A percentile compares a stretch with the other conserved stretches of the same genome.
These are phyloP conservation scores for Lycium barbarum DNA, from an alignment of 257 asterid species.

Conservation along the genomic window DNA sequence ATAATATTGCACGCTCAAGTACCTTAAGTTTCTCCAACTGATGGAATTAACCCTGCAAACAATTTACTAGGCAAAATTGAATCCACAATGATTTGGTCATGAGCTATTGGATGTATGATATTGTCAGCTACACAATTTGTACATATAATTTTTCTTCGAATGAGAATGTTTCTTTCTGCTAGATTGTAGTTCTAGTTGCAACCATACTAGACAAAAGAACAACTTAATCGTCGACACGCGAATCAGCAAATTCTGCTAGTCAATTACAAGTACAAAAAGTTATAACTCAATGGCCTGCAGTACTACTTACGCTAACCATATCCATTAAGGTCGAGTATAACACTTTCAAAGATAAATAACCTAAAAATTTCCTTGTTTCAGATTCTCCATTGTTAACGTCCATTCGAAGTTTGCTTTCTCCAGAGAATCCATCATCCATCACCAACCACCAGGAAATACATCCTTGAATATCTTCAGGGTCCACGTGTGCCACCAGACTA, in stretches of 20 bases:
- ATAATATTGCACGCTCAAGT: not conserved
- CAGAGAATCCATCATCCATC: conserved; percentile 61
- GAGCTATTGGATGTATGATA: conserved; percentile 1
- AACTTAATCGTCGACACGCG: not conserved
- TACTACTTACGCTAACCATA: conserved; percentile 73
- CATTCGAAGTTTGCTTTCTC: conserved; percentile 57
- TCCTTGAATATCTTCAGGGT: conserved; percentile 81
- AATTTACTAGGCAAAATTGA: not conserved
- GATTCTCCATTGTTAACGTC: conserved; percentile 57
- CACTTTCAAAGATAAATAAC: conserved; percentile 73
- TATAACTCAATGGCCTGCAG: conserved; percentile 40
- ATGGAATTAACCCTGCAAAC: not conserved
- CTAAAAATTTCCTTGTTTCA: conserved; percentile 72
- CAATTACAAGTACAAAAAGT: not conserved
- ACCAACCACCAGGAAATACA: conserved; percentile 98
- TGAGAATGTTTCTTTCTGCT: not conserved
- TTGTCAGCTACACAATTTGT: not conserved
- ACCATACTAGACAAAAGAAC: not conserved
- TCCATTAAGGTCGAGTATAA: conserved; percentile 77
- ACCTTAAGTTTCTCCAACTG: not conserved
- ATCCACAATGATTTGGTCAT: conserved; percentile 7
- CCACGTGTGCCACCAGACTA: conserved; percentile 78
- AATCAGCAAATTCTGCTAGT: not conserved
- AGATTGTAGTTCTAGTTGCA: not conserved
- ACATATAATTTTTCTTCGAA: not conserved